Evolutionary conservation across 768 basidiomycete species (phyloP).

Genomic region (Mycena pura): DNA sequence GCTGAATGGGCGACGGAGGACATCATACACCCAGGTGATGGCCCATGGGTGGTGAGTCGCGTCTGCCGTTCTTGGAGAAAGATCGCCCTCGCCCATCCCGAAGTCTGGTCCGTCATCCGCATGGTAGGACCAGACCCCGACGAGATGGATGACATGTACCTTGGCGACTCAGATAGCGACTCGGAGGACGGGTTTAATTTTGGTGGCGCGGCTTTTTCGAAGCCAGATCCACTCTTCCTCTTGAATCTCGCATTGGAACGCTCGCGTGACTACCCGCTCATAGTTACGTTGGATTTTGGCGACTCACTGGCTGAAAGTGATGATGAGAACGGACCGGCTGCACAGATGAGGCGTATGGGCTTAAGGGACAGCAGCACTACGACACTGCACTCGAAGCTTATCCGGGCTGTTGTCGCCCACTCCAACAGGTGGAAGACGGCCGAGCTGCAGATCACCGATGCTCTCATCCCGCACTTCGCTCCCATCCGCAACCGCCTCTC

Average conservation of each 20-base stretch:
- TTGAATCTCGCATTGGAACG: conserved; percentile 10
- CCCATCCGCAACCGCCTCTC: conserved; percentile 3
- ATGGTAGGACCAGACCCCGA: not conserved
- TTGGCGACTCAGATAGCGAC: conserved; percentile 1
- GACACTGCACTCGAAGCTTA: not conserved
- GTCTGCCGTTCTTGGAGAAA: conserved; percentile 6
- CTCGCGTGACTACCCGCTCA: not conserved
- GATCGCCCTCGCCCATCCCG: conserved; percentile 3
- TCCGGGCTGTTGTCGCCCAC: conserved; percentile 9
- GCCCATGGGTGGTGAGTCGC: conserved; percentile 5
- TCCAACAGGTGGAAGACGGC: conserved; percentile 11
- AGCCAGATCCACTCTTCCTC: not conserved
- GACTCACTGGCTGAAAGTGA: not conserved
- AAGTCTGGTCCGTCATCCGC: conserved; percentile 1
- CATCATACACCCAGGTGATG: not conserved
- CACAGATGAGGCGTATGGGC: not conserved
- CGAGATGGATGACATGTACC: not conserved
- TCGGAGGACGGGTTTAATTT: not conserved
- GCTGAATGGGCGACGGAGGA: not conserved
- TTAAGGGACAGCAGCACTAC: not conserved
- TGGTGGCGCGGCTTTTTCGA: not conserved
- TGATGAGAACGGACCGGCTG: not conserved
- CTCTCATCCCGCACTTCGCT: not conserved
- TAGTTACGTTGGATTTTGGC: not conserved
- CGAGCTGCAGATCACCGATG: not conserved